These are phyloP conservation scores for Rhizopogon salebrosus DNA, from an alignment of 768 basidiomycete genomes.

Conservation along the genomic window DNA sequence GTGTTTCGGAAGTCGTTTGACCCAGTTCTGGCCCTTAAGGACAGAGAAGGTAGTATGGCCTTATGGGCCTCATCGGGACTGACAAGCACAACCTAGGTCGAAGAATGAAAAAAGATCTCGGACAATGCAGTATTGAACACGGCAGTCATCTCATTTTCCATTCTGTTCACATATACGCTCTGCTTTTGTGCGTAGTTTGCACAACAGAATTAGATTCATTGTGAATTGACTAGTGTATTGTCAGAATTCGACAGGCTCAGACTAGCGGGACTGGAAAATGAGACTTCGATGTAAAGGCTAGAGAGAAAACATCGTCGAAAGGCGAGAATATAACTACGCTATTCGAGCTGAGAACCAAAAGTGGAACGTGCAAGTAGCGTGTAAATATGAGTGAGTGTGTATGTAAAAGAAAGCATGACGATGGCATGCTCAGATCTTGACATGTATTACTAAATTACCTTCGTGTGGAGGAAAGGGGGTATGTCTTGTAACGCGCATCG, in stretches of 20 bases:
- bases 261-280: no score
- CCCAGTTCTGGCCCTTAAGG: constrained; percentile 43
- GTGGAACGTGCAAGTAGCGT: no score
- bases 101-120: constrained; percentile 6
- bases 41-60: constrained; percentile 33
- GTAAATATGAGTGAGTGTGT: no score
- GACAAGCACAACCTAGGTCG: constrained; percentile 47
- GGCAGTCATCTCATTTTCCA: not conserved
- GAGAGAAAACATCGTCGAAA: no score
- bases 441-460: not conserved
- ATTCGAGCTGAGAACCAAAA: no score
- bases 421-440: no score
- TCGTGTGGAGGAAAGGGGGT: not conserved
- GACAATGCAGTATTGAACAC: not conserved
- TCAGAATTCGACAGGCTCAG: no score
- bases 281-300: no score
- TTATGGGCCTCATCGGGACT: constrained; percentile 52
- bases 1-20: constrained; percentile 30
- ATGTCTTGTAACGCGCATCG: not conserved
- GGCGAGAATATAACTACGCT: no score
- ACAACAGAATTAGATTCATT: not conserved
- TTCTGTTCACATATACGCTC: not conserved
- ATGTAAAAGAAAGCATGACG: no score
- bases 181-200: not conserved
- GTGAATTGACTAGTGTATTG: not conserved